Conservation (phyloP, 305 asterid species). For the Fraxinus sp. region DNA sequence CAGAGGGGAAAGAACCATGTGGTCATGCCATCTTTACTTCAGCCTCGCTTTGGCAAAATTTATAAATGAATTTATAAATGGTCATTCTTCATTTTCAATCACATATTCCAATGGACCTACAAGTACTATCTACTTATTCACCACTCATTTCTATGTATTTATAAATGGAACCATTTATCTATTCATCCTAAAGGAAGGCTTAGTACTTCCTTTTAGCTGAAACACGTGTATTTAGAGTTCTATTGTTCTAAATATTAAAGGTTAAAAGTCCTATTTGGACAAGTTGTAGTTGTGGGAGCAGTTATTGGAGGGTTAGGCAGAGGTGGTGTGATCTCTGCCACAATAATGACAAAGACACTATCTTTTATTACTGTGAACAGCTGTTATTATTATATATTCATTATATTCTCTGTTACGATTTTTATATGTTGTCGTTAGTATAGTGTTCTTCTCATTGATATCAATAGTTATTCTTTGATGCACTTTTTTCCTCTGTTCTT, state of each 20-base stretch:
- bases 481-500: slow-evolving; percentile 4
- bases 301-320: not conserved
- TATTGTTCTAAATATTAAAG: not conserved
- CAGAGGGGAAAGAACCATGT: not conserved
- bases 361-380: not conserved
- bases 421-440: not conserved
- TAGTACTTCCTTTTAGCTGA: not conserved
- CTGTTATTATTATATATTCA: slow-evolving; percentile 10
- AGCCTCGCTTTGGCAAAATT: not conserved
- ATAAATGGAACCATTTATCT: not conserved
- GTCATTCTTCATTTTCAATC: not conserved
- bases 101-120: not conserved
- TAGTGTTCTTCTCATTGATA: not conserved
- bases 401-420: not conserved
- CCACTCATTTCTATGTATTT: not conserved
- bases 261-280: not conserved
- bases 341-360: not conserved
- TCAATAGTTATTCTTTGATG: not conserved
- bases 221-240: not conserved
- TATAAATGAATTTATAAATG: too few relatives aligned
- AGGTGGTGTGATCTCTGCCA: not conserved
- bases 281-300: not conserved
- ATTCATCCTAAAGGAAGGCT: not conserved
- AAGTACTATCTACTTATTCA: not conserved
- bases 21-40: not conserved